Percentiles rank a stretch among this genome's conserved stretches.
phyloP scores from a whole-genome alignment of 1,284 basidiomycete species.

The Papiliotrema laurentii region DNA sequence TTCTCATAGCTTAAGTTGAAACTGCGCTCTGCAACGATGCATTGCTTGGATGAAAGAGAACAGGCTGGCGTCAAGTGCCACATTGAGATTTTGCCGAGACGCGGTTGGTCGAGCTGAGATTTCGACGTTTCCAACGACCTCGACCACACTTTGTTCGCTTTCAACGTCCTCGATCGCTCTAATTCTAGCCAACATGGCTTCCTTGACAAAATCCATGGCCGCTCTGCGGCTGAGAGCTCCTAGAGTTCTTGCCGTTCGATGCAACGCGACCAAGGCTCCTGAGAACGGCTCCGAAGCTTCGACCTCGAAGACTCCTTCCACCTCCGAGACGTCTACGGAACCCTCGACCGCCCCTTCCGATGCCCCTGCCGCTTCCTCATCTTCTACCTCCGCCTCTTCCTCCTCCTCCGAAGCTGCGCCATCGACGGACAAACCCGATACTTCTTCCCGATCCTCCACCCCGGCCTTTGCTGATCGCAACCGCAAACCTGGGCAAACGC shows the following conservation, averaged over 20 bases:
- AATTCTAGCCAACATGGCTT: neutral
- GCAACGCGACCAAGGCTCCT: neutral
- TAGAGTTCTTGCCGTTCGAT: neutral
- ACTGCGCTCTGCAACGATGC: neutral
- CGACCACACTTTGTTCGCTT: neutral
- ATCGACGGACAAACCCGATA: neutral
- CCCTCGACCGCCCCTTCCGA: too few species aligned
- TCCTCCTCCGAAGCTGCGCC: neutral
- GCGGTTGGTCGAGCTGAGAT: neutral
- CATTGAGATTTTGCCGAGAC: neutral
- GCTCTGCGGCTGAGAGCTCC: neutral
- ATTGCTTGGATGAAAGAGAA: neutral
- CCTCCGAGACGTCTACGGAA: conserved; percentile 8
- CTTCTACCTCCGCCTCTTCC: conserved; percentile 4
- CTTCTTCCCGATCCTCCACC: conserved; percentile 10
- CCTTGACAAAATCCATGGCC: neutral
- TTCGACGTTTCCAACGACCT: neutral
- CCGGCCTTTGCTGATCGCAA: neutral
- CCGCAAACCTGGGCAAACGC: neutral
- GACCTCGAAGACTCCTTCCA: conserved; percentile 5
- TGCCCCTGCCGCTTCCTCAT: conserved; percentile 8
- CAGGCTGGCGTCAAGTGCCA: neutral
- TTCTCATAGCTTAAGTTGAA: neutral
- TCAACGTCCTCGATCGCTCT: neutral
- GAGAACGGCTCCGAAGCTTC: too few species aligned